Base-by-base conservation (phyloP, 345 rosid genomes). In the Pugionium dolabratum region DNA sequence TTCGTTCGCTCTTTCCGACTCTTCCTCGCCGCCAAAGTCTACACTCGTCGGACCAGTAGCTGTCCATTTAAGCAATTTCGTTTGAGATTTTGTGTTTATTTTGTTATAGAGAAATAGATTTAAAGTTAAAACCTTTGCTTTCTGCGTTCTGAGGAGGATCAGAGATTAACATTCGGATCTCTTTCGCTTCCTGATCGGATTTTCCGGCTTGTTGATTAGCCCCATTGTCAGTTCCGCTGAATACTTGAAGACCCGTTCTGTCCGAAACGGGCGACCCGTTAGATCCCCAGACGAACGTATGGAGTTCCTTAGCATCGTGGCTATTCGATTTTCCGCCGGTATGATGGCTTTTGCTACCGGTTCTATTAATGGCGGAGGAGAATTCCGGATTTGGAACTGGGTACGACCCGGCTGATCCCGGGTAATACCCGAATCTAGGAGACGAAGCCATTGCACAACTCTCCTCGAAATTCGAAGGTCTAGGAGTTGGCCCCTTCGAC, bases 201-300 rank as follows among this genome's bases (percentile, higher is more conserved):
- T 82, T 76, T 26, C 86, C 85, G 1, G 86, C 78, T 68, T 87
- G 96, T 44, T 91, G 92, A 3, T 80, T 18, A 2, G 82, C 39
- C 54, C 45, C 70, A n/a, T 2, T 40, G 74, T 67, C 47, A 44
- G 52, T 81, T 0, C 84, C 80, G 0, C 90, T 87, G 26, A 83
- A 83, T 11, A 82, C 87, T 9, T 82, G 92, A 28, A 79, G 81
- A 55, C 96, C 96, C 6, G 80, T 78, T 11, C 71, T 75, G 48
- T 93, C 98, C 26, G 98, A 92, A 32, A 86, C 97, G 7, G 97
- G 98, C 9, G 98, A 93, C 52, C 96, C 97, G 43, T 86, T 90
- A 1, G 98, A 93, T 67, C 97, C 91, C 98, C 97, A 90, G 0
- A 88, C 90, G 42, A 85, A 90, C 97, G 85, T 93, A 51, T 90